A percentile compares a stretch with the other conserved stretches of the same genome.
phyloP scores from a whole-genome alignment of 805 yeast genomes.

The Spencermartinsiella europaea region DNA sequence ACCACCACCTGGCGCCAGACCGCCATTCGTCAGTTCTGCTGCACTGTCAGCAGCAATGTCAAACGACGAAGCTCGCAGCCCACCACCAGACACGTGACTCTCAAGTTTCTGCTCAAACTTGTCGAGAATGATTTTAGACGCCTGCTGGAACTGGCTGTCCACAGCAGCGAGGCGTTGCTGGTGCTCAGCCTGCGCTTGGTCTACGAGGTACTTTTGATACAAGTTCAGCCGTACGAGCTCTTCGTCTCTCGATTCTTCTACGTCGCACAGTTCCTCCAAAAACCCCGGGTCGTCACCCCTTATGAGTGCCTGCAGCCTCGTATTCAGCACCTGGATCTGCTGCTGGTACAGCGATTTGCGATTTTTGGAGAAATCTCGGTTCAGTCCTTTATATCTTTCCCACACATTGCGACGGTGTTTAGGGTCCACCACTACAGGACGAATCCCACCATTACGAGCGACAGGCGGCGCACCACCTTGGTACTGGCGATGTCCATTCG shows the following conservation, averaged over 20 bases:
- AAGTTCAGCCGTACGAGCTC: conserved; percentile 19
- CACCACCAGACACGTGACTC: conserved; percentile 11
- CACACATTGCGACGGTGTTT: not conserved
- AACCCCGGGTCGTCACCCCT: conserved; percentile 15
- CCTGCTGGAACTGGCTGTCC: conserved; percentile 6
- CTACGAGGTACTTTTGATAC: conserved; percentile 10
- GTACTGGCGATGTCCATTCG: too few relatives aligned
- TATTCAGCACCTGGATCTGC: conserved; percentile 3
- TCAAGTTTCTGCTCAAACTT: conserved; percentile 14
- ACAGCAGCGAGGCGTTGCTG: conserved; percentile 12
- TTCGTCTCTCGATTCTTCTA: conserved; percentile 19
- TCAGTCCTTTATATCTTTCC: not conserved
- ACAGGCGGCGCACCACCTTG: too few relatives aligned
- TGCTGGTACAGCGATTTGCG: not conserved
- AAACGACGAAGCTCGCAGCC: conserved; percentile 3
- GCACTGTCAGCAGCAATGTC: conserved; percentile 6
- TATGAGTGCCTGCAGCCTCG: conserved; percentile 9
- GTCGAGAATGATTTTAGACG: conserved; percentile 11
- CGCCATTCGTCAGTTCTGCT: not conserved
- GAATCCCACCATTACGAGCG: not conserved
- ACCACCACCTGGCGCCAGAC: not conserved
- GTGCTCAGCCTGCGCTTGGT: conserved; percentile 8
- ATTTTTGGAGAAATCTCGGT: not conserved
- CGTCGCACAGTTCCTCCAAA: conserved; percentile 13
- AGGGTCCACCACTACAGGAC: not conserved